Conservation (phyloP, 208 protist genomes). For the Wallacemonas sp. region DNA sequence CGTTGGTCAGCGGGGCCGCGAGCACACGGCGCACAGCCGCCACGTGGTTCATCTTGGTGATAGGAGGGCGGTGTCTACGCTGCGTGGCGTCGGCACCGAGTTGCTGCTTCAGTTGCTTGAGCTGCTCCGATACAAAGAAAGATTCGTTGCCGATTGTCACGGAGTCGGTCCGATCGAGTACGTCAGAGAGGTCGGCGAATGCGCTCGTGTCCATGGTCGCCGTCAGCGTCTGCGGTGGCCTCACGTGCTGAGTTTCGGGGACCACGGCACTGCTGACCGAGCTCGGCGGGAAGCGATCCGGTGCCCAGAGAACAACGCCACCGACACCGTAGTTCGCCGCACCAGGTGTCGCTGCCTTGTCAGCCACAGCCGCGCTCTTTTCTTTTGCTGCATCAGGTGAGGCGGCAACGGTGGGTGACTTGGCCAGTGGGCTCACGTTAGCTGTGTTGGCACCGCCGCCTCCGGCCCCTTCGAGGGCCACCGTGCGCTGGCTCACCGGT, state of each 20-base stretch:
- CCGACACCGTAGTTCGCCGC: neutral
- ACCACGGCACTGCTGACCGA: neutral
- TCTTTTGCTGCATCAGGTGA: no score
- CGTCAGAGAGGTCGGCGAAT: neutral
- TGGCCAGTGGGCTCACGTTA: conserved; percentile 17
- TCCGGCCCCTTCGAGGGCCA: no score
- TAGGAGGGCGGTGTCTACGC: conserved; percentile 16
- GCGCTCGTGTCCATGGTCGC: neutral
- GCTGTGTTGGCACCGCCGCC: neutral
- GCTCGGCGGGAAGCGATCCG: neutral
- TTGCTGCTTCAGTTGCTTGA: conserved; percentile 27
- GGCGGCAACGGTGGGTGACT: neutral
- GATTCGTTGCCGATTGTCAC: conserved; percentile 1
- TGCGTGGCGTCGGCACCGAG: conserved; percentile 6
- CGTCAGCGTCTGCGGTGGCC: conserved; percentile 1
- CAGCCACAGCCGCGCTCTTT: no score
- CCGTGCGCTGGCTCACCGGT: no score
- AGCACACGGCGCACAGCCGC: conserved; percentile 29
- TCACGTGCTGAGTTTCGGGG: neutral
- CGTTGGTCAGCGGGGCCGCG: neutral
- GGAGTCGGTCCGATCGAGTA: neutral
- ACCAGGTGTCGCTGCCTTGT: neutral
- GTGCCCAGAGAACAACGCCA: conserved; percentile 1
- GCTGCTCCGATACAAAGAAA: conserved; percentile 7
- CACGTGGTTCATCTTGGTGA: conserved; percentile 37